Conservation (phyloP, 2,329 filamentous ascomycete species). For the Seiridium cupressi region DNA sequence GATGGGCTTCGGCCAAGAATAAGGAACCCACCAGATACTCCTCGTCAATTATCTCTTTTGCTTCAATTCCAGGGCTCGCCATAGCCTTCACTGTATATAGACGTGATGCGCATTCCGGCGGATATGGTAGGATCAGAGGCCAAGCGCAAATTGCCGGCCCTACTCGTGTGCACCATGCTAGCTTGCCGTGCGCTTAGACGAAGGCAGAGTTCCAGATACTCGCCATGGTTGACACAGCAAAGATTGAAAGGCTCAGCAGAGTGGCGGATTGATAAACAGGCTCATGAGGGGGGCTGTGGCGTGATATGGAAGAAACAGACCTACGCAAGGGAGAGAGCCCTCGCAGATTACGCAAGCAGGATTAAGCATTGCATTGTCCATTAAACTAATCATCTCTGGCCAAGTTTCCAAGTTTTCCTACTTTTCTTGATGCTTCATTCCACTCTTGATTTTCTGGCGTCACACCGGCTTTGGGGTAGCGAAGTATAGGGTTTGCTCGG, state of each 20-base stretch:
- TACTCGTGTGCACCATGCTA: too few species aligned
- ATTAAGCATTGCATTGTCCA: not conserved
- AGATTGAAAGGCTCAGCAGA: not conserved
- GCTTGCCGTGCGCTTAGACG: too few species aligned
- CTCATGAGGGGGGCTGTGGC: too few species aligned
- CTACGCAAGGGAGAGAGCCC: not conserved
- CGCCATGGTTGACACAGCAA: not conserved
- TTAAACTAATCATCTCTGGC: not conserved
- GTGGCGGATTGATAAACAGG: not conserved
- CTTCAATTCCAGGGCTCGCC: not conserved
- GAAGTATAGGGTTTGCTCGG: too few species aligned
- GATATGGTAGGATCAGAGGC: not conserved
- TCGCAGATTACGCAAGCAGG: not conserved
- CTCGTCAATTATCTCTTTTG: not conserved
- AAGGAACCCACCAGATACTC: slow-evolving; percentile 27
- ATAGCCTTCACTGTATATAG: slow-evolving; percentile 5
- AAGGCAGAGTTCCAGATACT: not conserved
- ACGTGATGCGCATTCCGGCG: not conserved
- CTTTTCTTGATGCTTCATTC: too few species aligned
- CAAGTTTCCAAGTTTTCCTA: not conserved
- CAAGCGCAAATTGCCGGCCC: too few species aligned
- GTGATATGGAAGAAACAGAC: too few species aligned
- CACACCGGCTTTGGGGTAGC: too few species aligned
- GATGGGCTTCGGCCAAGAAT: slow-evolving; percentile 98
- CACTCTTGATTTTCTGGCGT: too few species aligned